These are phyloP conservation scores for Cercospora beticola DNA, from an alignment of 2,329 filamentous ascomycete species.

Conservation along the genomic window DNA sequence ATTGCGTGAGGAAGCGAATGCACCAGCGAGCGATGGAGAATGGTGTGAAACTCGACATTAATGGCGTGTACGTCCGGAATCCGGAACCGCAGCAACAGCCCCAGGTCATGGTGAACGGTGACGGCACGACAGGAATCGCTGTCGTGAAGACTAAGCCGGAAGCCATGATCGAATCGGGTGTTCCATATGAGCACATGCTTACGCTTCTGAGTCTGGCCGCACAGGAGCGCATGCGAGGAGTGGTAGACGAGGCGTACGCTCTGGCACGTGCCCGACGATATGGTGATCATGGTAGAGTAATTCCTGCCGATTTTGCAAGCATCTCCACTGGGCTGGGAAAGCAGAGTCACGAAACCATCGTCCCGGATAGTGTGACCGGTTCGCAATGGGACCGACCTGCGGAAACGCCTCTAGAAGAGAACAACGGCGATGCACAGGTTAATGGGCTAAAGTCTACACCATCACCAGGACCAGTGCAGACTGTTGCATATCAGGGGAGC, in stretches of 20 bases:
- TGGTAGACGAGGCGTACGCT: constrained; percentile 74
- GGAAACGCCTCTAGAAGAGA: constrained; percentile 12
- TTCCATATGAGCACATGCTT: constrained; percentile 76
- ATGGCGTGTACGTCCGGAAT: constrained; percentile 50
- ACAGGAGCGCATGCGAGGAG: constrained; percentile 71
- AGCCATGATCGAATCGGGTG: constrained; percentile 64
- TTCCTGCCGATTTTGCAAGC: constrained; percentile 74
- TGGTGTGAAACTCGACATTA: constrained; percentile 59
- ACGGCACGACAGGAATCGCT: constrained; percentile 32
- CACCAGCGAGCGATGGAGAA: constrained; percentile 59
- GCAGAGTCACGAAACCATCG: constrained; percentile 37
- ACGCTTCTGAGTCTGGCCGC: constrained; percentile 79
- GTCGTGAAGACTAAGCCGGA: constrained; percentile 28
- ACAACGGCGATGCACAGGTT: constrained; percentile 26
- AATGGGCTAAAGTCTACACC: constrained; percentile 32
- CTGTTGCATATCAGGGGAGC: constrained; percentile 45
- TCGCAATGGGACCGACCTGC: constrained; percentile 35
- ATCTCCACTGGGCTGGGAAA: constrained; percentile 60
- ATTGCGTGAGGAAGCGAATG: constrained; percentile 54
- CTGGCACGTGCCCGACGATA: constrained; percentile 70
- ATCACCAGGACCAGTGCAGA: constrained; percentile 42
- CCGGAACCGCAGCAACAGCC: constrained; percentile 26
- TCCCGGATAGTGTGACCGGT: constrained; percentile 39
- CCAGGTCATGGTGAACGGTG: constrained; percentile 32
- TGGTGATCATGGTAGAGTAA: constrained; percentile 74